phyloP scores from a whole-genome alignment of 129 eudicot genomes.

The Artemisia annua region DNA sequence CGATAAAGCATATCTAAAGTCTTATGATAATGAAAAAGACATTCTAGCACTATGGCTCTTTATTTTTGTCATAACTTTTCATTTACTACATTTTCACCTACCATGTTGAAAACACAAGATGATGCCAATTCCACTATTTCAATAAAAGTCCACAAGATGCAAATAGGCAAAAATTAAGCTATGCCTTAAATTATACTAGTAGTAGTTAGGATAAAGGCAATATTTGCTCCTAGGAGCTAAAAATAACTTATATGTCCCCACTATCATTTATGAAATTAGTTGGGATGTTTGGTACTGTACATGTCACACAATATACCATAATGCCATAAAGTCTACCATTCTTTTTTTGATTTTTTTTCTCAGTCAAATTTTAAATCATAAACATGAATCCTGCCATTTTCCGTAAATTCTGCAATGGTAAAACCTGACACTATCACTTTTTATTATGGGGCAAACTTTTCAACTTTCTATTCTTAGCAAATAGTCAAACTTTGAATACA shows the following conservation, averaged over 20 bases:
- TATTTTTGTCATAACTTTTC: neutral
- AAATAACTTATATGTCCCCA: conserved; percentile 26
- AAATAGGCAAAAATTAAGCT: neutral
- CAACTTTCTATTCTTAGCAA: conserved; percentile 6
- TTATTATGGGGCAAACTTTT: neutral
- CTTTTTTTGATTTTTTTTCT: neutral
- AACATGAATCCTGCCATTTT: conserved; percentile 25
- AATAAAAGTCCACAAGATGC: neutral
- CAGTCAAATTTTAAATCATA: conserved; percentile 19
- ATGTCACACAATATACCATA: conserved; percentile 37
- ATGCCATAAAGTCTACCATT: conserved; percentile 19
- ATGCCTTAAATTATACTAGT: neutral
- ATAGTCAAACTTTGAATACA: neutral
- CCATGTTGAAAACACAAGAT: too few species aligned
- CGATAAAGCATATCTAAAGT: too few species aligned
- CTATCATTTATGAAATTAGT: conserved; percentile 27
- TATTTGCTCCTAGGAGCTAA: conserved; percentile 1
- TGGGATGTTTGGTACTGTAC: conserved; percentile 27
- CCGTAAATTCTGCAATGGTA: conserved; percentile 24
- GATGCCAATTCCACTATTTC: too few species aligned
- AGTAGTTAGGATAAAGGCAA: neutral
- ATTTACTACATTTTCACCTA: neutral
- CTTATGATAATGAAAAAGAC: too few species aligned
- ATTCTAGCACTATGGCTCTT: too few species aligned
- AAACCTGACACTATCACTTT: conserved; percentile 25